Evolutionary conservation across 2,329 filamentous ascomycete genomes (phyloP), one percentile per base, ranked within the genome.

Genomic region (Hypocrella siamensis): DNA sequence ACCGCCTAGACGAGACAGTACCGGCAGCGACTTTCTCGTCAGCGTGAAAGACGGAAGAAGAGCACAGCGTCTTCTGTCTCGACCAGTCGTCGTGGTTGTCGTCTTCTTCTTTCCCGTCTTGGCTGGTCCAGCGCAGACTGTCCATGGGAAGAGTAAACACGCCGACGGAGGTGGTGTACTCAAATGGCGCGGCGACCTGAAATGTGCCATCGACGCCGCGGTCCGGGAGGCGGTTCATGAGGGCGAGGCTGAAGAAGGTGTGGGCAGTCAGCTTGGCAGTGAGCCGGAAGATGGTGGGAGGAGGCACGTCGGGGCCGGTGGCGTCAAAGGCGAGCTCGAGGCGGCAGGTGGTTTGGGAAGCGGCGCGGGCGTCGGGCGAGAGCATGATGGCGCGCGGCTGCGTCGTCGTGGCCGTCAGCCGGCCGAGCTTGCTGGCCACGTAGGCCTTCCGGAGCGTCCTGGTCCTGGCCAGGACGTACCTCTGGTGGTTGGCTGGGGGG

Each of bases 301-400:
- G 21, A 10, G 21, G 30, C 7, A 16, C 10, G 12, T 22, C 19
- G 19, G 6, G 5, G 30, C 30, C 14, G 3, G 14, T 9, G 12
- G 30, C 17, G 19, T 24, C 30, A 25, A 31, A 26, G 11, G 19
- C 21, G 15, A 31, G 30, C 12, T n/a, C 11, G 5, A 31, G 19
- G 19, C 30, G 30, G 15, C 30, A 31, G 6, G 21, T 17, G 5
- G 21, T 31, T 12, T 15, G 14, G 5, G 19, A 9, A 7, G 21
- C 30, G 9, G 21, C 30, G 21, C 18, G 30, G 5, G 19, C 30
- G n/a, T 31, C 30, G 4, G 30, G 15, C 9, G 30, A 31, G 19
- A 31, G 30, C 30, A 31, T 31, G 30, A 31, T 6, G 14, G 30
- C 30, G 10, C 26, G 16, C 5, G 30, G 30, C 15, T 31, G 30